These are phyloP conservation scores for Luzula sylvatica DNA, from an alignment of 176 grass and related monocot genomes.

Conservation along the genomic window DNA sequence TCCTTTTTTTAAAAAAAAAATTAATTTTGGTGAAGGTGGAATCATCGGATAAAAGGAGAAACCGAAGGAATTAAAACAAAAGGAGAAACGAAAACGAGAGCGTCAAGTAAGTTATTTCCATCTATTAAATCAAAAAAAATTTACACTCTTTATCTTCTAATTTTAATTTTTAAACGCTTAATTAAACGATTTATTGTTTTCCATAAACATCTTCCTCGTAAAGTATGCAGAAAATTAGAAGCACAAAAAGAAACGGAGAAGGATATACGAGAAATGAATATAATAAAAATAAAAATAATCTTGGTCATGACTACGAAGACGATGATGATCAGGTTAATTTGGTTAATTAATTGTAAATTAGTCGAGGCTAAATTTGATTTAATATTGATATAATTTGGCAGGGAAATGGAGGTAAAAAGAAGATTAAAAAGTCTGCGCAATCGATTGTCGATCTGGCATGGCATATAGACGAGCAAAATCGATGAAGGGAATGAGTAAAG, in stretches of 20 bases:
- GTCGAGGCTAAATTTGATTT: background rate
- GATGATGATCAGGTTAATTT: constrained; percentile 44
- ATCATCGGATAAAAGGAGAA: constrained; percentile 49
- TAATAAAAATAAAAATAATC: too few relatives aligned
- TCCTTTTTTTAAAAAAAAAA: too few relatives aligned
- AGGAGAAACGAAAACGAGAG: constrained; percentile 86
- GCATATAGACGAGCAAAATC: constrained; percentile 79
- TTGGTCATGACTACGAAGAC: constrained; percentile 5
- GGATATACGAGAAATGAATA: constrained; percentile 38
- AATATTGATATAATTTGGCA: background rate
- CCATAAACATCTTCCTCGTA: constrained; percentile 87
- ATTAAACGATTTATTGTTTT: constrained; percentile 21
- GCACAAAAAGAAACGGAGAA: constrained; percentile 60
- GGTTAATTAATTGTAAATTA: constrained; percentile 16
- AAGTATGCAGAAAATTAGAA: constrained; percentile 74
- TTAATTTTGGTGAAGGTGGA: constrained; percentile 24
- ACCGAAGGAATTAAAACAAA: constrained; percentile 75
- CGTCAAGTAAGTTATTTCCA: constrained; percentile 42
- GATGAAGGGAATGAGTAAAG: constrained; percentile 54
- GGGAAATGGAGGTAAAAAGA: constrained; percentile 33
- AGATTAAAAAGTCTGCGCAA: constrained; percentile 35
- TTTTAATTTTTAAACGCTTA: constrained; percentile 12
- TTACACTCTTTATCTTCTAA: background rate
- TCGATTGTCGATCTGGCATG: constrained; percentile 67
- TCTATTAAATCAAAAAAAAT: background rate